These are phyloP conservation scores for Phytophthora chlamydospora DNA, from an alignment of 352 stramenopile genomes.

Conservation along the genomic window DNA sequence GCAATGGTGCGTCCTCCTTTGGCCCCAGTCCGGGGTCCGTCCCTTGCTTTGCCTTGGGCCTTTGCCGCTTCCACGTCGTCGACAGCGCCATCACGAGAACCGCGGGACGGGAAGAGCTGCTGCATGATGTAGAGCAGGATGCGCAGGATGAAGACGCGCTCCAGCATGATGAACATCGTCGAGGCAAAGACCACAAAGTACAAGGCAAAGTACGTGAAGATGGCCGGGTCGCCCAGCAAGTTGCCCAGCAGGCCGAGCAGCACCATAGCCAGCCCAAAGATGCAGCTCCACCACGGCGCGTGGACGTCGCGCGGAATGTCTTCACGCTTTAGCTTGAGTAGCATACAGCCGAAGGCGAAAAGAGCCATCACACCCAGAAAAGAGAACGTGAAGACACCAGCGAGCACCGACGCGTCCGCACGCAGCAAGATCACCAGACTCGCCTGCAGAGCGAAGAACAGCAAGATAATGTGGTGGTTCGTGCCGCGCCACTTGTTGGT, in stretches of 20 bases:
- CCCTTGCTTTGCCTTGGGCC: slow-evolving; percentile 28
- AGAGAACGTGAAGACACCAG: slow-evolving; percentile 92
- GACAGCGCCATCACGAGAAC: slow-evolving; percentile 22
- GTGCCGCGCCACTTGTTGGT: slow-evolving; percentile 80
- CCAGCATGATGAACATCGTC: slow-evolving; percentile 85
- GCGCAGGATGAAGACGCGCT: slow-evolving; percentile 77
- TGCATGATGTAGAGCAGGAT: slow-evolving; percentile 75
- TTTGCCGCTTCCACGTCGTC: slow-evolving; percentile 34
- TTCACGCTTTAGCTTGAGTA: slow-evolving; percentile 93
- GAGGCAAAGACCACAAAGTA: slow-evolving; percentile 76
- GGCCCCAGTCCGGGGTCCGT: slow-evolving; percentile 53
- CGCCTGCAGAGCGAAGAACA: slow-evolving; percentile 75
- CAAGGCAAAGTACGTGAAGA: slow-evolving; percentile 84
- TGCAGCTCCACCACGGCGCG: slow-evolving; percentile 83
- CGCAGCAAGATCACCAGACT: slow-evolving; percentile 82
- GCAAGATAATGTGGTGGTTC: slow-evolving; percentile 87
- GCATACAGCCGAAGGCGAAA: slow-evolving; percentile 91
- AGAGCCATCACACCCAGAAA: slow-evolving; percentile 93
- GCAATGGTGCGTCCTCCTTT: slow-evolving; percentile 73
- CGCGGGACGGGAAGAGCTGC: slow-evolving; percentile 58
- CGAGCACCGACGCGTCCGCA: slow-evolving; percentile 82
- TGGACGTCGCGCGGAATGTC: slow-evolving; percentile 88
- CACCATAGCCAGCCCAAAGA: slow-evolving; percentile 79
- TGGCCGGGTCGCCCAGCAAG: slow-evolving; percentile 69
- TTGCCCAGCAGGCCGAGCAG: slow-evolving; percentile 68